Evolutionary conservation across 2,329 filamentous ascomycete genomes (phyloP), one percentile per base, ranked within the genome.

Genomic region (Coniochaeta sp.): DNA sequence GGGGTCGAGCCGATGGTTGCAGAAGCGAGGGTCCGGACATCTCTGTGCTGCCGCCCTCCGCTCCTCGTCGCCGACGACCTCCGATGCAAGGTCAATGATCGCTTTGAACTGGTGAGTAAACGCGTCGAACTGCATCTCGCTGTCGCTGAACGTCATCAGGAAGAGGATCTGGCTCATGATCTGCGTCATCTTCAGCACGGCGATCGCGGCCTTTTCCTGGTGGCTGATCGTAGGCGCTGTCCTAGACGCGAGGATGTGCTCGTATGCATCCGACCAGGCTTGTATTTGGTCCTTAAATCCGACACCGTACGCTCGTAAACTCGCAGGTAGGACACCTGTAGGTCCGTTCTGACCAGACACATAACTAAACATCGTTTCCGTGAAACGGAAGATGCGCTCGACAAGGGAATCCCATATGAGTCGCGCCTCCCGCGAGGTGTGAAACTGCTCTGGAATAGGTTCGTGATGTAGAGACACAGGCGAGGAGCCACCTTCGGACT

Each of bases 181-280:
- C 61, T 85, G 82, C 59, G 79, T 79, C 83, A 87, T 87, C 65
- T 86, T 86, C 6, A 87, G 73, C 12, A 85, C 83, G 6, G 82
- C 78, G 60, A 87, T 86, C 54, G 79, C 84, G 0, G 82, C 80
- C 65, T 83, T 83, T 65, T 85, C 82, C 63, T 85, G 81, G 31
- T 76, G 78, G 63, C 73, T 80, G 40, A 82, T 76, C 1, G 76
- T 75, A 0, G 80, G 79, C 1, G 74, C 74, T 12, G 74, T 74
- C 22, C 85, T 79, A 1, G 77, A 76, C 6, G 72, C 70, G 26
- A 87, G 75, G 12, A 87, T 77, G 11, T 75, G 79, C 16, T 84
- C 79, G 62, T 86, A 88, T 0, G 84, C 83, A 12, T 70, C 67
- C 0, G 77, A 75, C 85, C 85, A 88, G 24, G 77, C 73, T 24